These are phyloP conservation scores for Moniliophthora roreri DNA, from an alignment of 1,284 basidiomycete species.

Conservation along the genomic window DNA sequence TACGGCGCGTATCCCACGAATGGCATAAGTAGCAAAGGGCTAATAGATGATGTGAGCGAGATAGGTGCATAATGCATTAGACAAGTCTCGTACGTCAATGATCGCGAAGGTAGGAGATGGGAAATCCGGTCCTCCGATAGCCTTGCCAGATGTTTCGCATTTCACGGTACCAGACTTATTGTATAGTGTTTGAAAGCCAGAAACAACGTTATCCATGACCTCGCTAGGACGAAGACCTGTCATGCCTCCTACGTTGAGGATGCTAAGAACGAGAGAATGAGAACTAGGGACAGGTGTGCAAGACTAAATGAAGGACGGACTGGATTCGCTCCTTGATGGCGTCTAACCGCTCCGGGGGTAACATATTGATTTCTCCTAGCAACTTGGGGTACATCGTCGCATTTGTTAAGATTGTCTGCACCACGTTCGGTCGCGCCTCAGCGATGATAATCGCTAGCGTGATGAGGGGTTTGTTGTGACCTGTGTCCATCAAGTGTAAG, in stretches of 20 bases:
- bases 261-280: not conserved
- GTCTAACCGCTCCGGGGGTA: not conserved
- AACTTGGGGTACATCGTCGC: not conserved
- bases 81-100: not conserved
- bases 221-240: no score
- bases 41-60: not conserved
- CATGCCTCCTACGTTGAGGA: not conserved
- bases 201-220: not conserved
- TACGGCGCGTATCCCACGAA: slow-evolving; percentile 1
- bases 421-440: not conserved
- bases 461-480: slow-evolving; percentile 1
- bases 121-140: not conserved
- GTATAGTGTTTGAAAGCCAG: not conserved
- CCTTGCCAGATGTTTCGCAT: not conserved
- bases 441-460: not conserved
- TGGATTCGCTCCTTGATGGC: not conserved
- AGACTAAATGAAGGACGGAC: not conserved
- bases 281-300: no score
- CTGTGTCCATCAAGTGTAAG: no score
- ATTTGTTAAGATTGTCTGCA: not conserved
- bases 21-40: slow-evolving; percentile 7
- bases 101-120: not conserved
- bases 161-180: not conserved
- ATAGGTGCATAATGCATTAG: not conserved
- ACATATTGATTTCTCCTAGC: not conserved